Conservation (phyloP, 352 stramenopile genomes). For the Pythium sukuiense region DNA sequence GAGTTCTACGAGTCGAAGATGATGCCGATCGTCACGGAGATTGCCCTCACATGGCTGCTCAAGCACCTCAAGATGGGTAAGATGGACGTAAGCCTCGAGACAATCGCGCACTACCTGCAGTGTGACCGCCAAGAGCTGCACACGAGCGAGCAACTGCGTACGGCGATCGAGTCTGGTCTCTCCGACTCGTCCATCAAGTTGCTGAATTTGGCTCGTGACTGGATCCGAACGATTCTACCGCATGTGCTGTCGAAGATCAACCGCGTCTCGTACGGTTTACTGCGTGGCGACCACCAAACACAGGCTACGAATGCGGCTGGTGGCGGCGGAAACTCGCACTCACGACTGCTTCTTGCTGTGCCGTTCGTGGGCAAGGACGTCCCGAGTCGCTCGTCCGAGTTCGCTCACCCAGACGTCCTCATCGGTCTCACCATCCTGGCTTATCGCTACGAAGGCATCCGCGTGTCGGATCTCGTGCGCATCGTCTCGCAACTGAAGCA, state of each 20-base stretch:
- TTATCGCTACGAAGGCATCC: conserved; percentile 90
- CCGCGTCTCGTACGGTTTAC: conserved; percentile 97
- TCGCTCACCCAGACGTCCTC: conserved; percentile 97
- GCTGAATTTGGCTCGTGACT: conserved; percentile 97
- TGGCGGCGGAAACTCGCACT: conserved; percentile 93
- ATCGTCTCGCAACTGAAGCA: conserved; percentile 90
- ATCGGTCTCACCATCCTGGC: conserved; percentile 91
- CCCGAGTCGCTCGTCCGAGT: conserved; percentile 97
- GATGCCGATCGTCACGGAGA: conserved; percentile 91
- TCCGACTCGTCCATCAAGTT: conserved; percentile 94
- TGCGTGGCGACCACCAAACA: conserved; percentile 76
- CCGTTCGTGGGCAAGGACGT: conserved; percentile 99
- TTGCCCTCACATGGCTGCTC: conserved; percentile 80
- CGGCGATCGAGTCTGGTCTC: conserved; percentile 71
- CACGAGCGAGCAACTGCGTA: conserved; percentile 74
- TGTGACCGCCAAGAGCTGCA: conserved; percentile 58
- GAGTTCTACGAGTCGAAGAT: conserved; percentile 95
- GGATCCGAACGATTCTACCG: conserved; percentile 97
- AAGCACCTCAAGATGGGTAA: conserved; percentile 92
- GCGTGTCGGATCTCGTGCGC: conserved; percentile 77
- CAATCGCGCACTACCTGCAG: conserved; percentile 68
- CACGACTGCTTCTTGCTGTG: conserved; percentile 95
- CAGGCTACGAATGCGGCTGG: conserved; percentile 49
- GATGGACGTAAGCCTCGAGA: conserved; percentile 87
- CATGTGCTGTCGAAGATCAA: conserved; percentile 99